These are phyloP conservation scores for Terana coerulea DNA, from an alignment of 768 basidiomycete genomes.

Conservation along the genomic window DNA sequence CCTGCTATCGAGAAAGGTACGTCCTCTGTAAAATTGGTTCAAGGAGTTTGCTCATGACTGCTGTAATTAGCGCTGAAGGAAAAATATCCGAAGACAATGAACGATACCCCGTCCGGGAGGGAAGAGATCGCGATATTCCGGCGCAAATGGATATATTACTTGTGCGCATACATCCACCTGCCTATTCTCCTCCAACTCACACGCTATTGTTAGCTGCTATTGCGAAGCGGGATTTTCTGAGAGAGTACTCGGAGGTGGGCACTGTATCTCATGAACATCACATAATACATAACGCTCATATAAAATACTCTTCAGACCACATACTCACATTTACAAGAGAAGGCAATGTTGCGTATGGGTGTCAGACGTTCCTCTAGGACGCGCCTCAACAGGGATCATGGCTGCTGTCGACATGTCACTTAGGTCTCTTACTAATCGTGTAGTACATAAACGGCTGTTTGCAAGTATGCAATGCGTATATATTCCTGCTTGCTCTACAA, in stretches of 20 bases:
- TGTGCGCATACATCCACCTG: constrained; percentile 29
- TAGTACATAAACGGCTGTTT: no score
- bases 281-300: not conserved
- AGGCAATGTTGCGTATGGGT: constrained; percentile 57
- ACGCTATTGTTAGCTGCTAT: constrained; percentile 44
- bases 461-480: no score
- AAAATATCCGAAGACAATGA: constrained; percentile 59
- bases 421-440: no score
- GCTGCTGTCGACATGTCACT: no score
- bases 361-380: constrained; percentile 27
- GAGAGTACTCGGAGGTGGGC: constrained; percentile 57
- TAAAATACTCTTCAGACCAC: constrained; percentile 41
- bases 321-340: constrained; percentile 64
- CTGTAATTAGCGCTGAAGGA: constrained; percentile 38
- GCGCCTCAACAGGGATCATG: not conserved
- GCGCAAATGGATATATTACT: constrained; percentile 47
- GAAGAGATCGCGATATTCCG: constrained; percentile 71
- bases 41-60: not conserved
- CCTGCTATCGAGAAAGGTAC: constrained; percentile 25
- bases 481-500: no score
- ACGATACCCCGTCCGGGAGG: constrained; percentile 31
- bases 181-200: not conserved
- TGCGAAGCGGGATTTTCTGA: constrained; percentile 74
- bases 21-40: not conserved
- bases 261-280: constrained; percentile 12